Base-by-base conservation (phyloP, 257 asterid species). In the Anisodus acutangulus region DNA sequence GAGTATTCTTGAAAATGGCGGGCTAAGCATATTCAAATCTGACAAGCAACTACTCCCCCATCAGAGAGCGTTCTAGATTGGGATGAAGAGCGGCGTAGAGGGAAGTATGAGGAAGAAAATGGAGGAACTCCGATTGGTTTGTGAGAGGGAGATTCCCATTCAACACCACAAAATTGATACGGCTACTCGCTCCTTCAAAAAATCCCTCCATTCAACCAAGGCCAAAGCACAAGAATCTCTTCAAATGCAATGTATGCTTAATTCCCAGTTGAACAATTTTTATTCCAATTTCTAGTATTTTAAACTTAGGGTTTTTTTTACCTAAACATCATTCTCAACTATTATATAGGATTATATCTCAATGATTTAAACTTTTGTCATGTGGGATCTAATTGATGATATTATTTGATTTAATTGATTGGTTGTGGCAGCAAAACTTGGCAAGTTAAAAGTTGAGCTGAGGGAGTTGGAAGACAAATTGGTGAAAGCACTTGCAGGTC, bases 401-500 rank as follows among this genome's bases (percentile, higher is more conserved):
- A 22, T 22, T 22, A 22, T 22, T 22, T 35, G 79, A 22, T 71
- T 87, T 82, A 16, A 37, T 82, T 86, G 31, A 67, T 74, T 49
- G 60, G 83, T 59, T 74, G 35, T 85, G 70, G 54, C 94, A 96
- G 99, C 60, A 66, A 90, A 86, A 87, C 85, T 93, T 84, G 91
- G 91, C 81, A 89, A 83, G 89, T 88, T 94, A 57, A 96, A 92
- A 89, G 88, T 66, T 39, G 93, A 91, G 87, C 72, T 94, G 58
- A 89, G 94, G 69, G 97, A 89, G 80, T 92, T 91, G 63, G 99
- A 94, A 81, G 97, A 89, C 88, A 90, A 69, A 84, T 84, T 96
- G 89, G 95, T 94, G 78, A 93, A 93, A 86, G 91, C 97, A 80
- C 95, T 93, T 86, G 91, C 97, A 83, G 98, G 98, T 96, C 89